Evolutionary conservation across 441 rosid species (phyloP), one percentile per base, ranked within the genome.

Genomic region (Geranium incanum): DNA sequence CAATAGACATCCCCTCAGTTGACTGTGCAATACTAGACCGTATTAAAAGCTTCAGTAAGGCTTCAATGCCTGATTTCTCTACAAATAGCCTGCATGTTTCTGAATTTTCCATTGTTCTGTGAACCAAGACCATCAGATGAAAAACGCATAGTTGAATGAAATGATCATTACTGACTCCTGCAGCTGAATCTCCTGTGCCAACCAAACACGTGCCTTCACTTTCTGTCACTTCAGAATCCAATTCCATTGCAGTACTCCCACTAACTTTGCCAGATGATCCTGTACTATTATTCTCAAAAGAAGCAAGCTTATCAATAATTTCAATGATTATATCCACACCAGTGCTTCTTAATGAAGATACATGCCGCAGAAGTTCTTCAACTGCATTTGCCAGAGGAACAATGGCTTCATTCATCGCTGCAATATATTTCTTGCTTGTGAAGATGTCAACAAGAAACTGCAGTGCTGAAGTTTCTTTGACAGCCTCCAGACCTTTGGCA

Each of bases 361-460:
- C 98, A 81, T 95, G 99, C 36, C 99, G 96, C 81, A 90, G 76
- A 81, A 95, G 99, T 84, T 95, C 99, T 79, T 95, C 98, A 77
- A 95, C 96, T 0, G 98, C 99, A 85, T 87, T 92, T 59, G 98
- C 89, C 83, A 95, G 82, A 70, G 98, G 97, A 82, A 91, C 95
- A 75, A 95, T 86, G 50, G 98, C 97, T 73, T 93, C 97, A 86
- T 93, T 93, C 96, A 95, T 89, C 3, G 95, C 90, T 70, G 86
- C 72, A 71, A 92, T 93, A 83, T 91, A 91, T 78, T 89, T 92
- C 88, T 88, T 95, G 82, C 88, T 85, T 68, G 99, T 89, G 75
- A 91, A 90, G 75, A 92, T 77, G 70, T 92, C 88, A 11, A 92
- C 89, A 70, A 92, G 95, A 78, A 95, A 95, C 43, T 85, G 84